These are phyloP conservation scores for Ophiocytium majus DNA, from an alignment of 352 stramenopile species.

Conservation along the genomic window DNA sequence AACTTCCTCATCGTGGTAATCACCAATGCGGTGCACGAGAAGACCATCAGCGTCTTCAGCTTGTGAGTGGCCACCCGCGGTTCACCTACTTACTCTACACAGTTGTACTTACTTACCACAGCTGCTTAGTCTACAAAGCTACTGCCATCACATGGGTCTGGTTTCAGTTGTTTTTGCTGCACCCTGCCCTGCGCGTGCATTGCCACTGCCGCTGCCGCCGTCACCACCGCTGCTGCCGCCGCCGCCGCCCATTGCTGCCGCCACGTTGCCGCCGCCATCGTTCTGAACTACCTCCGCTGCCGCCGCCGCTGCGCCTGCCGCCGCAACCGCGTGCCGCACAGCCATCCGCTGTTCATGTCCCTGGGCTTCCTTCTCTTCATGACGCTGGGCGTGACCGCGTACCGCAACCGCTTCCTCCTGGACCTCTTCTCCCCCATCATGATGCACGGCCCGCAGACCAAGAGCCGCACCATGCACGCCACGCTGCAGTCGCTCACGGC, in stretches of 20 bases:
- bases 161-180: too few relatives aligned
- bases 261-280: not conserved
- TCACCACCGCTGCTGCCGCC: not conserved
- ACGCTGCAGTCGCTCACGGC: constrained; percentile 43
- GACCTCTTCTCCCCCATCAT: constrained; percentile 58
- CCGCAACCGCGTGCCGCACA: not conserved
- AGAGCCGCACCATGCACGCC: constrained; percentile 56
- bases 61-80: constrained; percentile 23
- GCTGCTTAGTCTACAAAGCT: too few relatives aligned
- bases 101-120: too few relatives aligned
- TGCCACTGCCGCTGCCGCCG: not conserved
- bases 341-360: constrained; percentile 55
- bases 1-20: not conserved
- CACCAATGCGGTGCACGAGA: not conserved
- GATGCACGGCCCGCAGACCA: constrained; percentile 46
- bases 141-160: too few relatives aligned
- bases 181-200: not conserved
- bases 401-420: constrained; percentile 56
- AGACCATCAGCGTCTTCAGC: constrained; percentile 24
- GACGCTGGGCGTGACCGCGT: constrained; percentile 50
- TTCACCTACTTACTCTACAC: too few relatives aligned
- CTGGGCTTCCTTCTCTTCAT: constrained; percentile 50
- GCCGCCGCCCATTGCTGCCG: not conserved
- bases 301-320: too few relatives aligned
- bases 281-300: too few relatives aligned